phyloP scores from a whole-genome alignment of 1,139 yeast species.

The Keqinozyma sinolaborantium region DNA sequence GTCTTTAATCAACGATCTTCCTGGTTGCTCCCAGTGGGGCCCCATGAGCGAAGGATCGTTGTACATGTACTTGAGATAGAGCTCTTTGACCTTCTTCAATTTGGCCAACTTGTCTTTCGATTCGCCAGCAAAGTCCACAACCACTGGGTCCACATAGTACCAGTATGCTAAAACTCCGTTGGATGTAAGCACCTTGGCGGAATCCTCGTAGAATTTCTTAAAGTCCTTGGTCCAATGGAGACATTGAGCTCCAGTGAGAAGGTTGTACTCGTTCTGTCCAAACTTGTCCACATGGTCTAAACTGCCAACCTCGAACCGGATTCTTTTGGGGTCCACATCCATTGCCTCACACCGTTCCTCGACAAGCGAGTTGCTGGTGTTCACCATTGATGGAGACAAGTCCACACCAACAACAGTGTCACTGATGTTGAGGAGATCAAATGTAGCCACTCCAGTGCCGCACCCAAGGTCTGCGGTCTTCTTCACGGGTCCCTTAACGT shows the following conservation, averaged over 20 bases:
- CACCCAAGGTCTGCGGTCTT: constrained; percentile 32
- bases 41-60: constrained; percentile 34
- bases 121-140: constrained; percentile 22
- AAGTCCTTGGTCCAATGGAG: constrained; percentile 45
- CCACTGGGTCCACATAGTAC: constrained; percentile 40
- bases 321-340: constrained; percentile 24
- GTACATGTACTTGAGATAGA: constrained; percentile 33
- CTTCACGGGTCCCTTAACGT: constrained; percentile 14
- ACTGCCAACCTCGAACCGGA: constrained; percentile 30
- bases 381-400: constrained; percentile 28
- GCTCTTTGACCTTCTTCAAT: constrained; percentile 18
- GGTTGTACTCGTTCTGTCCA: constrained; percentile 19
- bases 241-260: constrained; percentile 45
- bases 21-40: constrained; percentile 47
- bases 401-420: constrained; percentile 29
- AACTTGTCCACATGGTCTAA: constrained; percentile 28
- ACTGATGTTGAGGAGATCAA: constrained; percentile 28
- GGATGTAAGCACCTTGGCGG: constrained; percentile 26
- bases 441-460: constrained; percentile 37
- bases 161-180: constrained; percentile 43
- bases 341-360: constrained; percentile 19
- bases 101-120: constrained; percentile 12
- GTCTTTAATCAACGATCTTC: constrained; percentile 29
- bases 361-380: constrained; percentile 24
- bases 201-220: constrained; percentile 25